A percentile compares a stretch with the other conserved stretches of the same genome.
These are phyloP conservation scores for Chaetothyriales sp. DNA, from an alignment of 2,329 filamentous ascomycete genomes.

Conservation along the genomic window DNA sequence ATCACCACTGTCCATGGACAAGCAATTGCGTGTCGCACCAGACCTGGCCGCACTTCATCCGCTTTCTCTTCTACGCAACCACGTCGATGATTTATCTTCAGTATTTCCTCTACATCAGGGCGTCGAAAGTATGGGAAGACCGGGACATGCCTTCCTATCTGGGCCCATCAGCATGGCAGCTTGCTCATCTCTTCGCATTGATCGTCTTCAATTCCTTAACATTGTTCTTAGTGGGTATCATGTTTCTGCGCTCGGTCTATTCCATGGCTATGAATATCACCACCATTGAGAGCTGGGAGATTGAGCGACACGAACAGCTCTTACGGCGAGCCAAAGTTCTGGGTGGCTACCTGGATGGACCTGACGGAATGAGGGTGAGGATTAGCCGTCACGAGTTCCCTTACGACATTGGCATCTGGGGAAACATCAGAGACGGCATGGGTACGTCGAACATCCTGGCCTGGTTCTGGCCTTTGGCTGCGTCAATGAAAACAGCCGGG, in stretches of 20 bases:
- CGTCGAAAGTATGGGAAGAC: slow-evolving; percentile 38
- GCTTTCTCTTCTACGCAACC: slow-evolving; percentile 46
- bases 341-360: slow-evolving; percentile 43
- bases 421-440: slow-evolving; percentile 46
- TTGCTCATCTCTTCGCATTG: slow-evolving; percentile 41
- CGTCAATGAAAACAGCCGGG: slow-evolving; percentile 35
- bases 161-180: slow-evolving; percentile 38
- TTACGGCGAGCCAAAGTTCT: slow-evolving; percentile 32
- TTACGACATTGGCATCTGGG: slow-evolving; percentile 48
- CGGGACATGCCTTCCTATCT: slow-evolving; percentile 45
- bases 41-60: slow-evolving; percentile 50
- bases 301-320: slow-evolving; percentile 33
- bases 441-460: slow-evolving; percentile 28
- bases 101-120: slow-evolving; percentile 38
- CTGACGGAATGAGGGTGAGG: slow-evolving; percentile 38
- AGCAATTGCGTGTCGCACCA: slow-evolving; percentile 50
- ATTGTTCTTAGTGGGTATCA: slow-evolving; percentile 39
- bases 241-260: slow-evolving; percentile 41
- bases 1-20: slow-evolving; percentile 54
- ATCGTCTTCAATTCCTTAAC: slow-evolving; percentile 41
- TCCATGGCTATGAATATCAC: slow-evolving; percentile 43
- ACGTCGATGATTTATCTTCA: slow-evolving; percentile 43
- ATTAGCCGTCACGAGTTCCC: slow-evolving; percentile 49
- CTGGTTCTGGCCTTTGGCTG: slow-evolving; percentile 48
- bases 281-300: slow-evolving; percentile 51